Percentiles rank a stretch among this genome's conserved stretches.
Evolutionary conservation across 495 filamentous ascomycete species (phyloP).

Genomic region (Pseudoneurospora amorphoporcata): DNA sequence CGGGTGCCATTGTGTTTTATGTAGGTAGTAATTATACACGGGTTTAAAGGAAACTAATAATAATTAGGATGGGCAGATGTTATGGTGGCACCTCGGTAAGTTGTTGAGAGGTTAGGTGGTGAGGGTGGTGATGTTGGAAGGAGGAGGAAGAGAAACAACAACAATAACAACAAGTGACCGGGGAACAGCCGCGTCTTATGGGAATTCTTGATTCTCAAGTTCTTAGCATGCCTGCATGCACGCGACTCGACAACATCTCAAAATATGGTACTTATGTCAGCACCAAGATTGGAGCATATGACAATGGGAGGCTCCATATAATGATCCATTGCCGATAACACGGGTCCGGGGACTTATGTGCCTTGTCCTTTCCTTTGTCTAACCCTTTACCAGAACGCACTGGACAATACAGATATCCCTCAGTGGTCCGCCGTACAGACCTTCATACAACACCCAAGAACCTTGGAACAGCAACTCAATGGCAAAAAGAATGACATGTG

Average conservation of each 20-base stretch:
- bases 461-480: not conserved
- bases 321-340: no score
- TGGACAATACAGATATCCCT: not conserved
- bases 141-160: not conserved
- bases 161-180: not conserved
- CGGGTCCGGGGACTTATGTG: not conserved
- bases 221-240: not conserved
- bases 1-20: conserved; percentile 30
- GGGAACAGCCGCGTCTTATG: not conserved
- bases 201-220: not conserved
- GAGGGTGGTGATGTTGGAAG: not conserved
- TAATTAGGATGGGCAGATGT: not conserved
- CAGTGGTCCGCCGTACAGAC: not conserved
- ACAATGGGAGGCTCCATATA: not conserved
- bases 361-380: not conserved
- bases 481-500: not conserved
- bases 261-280: not conserved
- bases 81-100: not conserved
- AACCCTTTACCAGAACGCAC: not conserved
- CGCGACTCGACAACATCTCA: not conserved
- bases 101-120: not conserved
- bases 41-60: not conserved
- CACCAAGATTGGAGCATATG: not conserved
- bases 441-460: not conserved
- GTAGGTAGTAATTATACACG: not conserved